These are phyloP conservation scores for Stenocarpella maydis DNA, from an alignment of 2,329 filamentous ascomycete species.

Conservation along the genomic window DNA sequence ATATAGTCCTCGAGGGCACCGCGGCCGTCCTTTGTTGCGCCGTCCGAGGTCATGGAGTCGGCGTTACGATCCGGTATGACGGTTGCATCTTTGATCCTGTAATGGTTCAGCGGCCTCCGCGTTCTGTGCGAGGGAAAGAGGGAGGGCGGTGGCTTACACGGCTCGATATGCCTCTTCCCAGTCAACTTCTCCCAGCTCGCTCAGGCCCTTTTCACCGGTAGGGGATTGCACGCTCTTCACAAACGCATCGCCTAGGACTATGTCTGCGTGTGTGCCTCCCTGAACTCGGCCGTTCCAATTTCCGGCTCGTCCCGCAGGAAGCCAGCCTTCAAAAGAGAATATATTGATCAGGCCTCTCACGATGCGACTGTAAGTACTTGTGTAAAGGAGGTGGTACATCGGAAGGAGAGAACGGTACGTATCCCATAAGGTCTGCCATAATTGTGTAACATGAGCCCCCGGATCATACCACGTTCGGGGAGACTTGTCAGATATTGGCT, in stretches of 20 bases:
- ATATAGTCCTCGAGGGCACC: conserved; percentile 64
- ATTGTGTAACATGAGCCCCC: neutral
- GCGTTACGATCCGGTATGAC: conserved; percentile 55
- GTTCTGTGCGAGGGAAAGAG: neutral
- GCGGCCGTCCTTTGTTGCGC: conserved; percentile 59
- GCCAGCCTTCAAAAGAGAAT: conserved; percentile 58
- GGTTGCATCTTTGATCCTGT: conserved; percentile 56
- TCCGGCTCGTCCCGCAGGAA: conserved; percentile 58
- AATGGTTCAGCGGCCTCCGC: neutral
- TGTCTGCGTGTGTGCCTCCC: conserved; percentile 63
- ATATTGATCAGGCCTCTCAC: conserved; percentile 61
- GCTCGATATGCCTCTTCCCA: conserved; percentile 57
- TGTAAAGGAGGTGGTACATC: conserved; percentile 57
- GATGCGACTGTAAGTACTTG: conserved; percentile 59
- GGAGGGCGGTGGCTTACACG: too few relatives aligned
- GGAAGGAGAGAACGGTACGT: conserved; percentile 40
- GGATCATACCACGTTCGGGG: neutral
- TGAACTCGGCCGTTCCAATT: conserved; percentile 63
- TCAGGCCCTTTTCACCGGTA: conserved; percentile 34
- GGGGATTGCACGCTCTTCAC: conserved; percentile 48
- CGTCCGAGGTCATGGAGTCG: conserved; percentile 54
- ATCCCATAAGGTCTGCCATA: conserved; percentile 41
- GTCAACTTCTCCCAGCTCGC: conserved; percentile 39
- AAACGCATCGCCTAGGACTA: conserved; percentile 64
- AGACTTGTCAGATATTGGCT: neutral